Percentiles rank a stretch among this genome's conserved stretches.
Conservation (phyloP, 352 stramenopile species). For the Thalassiosira mediterranea region DNA sequence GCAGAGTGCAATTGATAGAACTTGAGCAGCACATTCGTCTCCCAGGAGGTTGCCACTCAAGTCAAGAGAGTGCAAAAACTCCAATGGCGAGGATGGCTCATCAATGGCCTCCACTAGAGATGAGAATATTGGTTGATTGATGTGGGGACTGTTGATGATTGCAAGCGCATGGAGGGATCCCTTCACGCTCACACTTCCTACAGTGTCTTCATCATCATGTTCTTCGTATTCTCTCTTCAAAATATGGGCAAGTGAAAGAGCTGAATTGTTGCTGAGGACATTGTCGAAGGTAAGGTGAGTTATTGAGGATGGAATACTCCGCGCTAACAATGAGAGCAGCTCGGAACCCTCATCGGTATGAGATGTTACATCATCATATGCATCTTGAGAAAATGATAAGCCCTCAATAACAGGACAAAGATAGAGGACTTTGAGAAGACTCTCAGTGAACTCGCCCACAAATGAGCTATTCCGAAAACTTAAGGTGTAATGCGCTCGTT, state of each 20-base stretch:
- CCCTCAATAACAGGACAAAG: slow-evolving; percentile 63
- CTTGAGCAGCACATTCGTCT: slow-evolving; percentile 54
- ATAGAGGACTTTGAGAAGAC: slow-evolving; percentile 73
- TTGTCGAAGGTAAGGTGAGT: slow-evolving; percentile 70
- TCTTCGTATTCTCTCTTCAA: slow-evolving; percentile 2
- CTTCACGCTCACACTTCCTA: slow-evolving; percentile 9
- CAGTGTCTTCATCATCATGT: slow-evolving; percentile 14
- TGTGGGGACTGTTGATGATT: slow-evolving; percentile 40
- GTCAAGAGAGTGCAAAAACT: slow-evolving; percentile 64
- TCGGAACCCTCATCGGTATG: slow-evolving; percentile 55
- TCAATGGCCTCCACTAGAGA: slow-evolving; percentile 42
- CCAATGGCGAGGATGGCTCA: slow-evolving; percentile 43
- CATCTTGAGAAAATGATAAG: slow-evolving; percentile 62
- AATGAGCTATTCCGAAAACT: slow-evolving; percentile 80
- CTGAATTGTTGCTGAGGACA: slow-evolving; percentile 54
- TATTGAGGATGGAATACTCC: slow-evolving; percentile 68
- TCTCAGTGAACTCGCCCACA: slow-evolving; percentile 78
- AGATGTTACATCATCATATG: slow-evolving; percentile 10
- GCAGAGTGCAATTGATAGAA: slow-evolving; percentile 63
- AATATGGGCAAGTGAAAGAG: slow-evolving; percentile 16
- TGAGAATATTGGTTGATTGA: slow-evolving; percentile 21
- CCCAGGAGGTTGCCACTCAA: slow-evolving; percentile 77
- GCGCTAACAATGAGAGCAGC: slow-evolving; percentile 60
- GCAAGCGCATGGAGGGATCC: slow-evolving; percentile 16
- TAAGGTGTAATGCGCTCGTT: slow-evolving; percentile 65